These are phyloP conservation scores for Multifurca ochricompacta DNA, from an alignment of 768 basidiomycete species.

Conservation along the genomic window DNA sequence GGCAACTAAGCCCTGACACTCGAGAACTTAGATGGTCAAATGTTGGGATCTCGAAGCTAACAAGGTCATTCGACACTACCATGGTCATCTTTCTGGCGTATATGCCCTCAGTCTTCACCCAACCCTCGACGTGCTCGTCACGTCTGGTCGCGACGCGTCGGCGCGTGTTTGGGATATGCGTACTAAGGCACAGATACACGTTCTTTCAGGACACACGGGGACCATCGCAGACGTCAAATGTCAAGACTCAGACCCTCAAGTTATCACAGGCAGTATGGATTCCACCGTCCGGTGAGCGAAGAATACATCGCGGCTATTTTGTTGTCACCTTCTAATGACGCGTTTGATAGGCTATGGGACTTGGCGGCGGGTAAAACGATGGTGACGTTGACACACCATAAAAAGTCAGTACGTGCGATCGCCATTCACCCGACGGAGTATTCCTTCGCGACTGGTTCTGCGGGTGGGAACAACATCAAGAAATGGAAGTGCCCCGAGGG, in stretches of 20 bases:
- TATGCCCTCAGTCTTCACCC: conserved; percentile 90
- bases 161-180: conserved; percentile 99
- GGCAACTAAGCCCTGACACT: background rate
- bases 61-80: conserved; percentile 98
- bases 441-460: conserved; percentile 90
- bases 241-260: conserved; percentile 95
- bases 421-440: conserved; percentile 96
- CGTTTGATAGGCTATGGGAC: conserved; percentile 73
- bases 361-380: conserved; percentile 96
- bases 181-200: conserved; percentile 92
- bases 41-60: conserved; percentile 99
- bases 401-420: conserved; percentile 91
- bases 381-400: conserved; percentile 97
- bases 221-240: conserved; percentile 95
- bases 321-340: conserved; percentile 1
- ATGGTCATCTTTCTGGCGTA: conserved; percentile 97
- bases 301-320: background rate
- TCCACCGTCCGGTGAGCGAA: conserved; percentile 74
- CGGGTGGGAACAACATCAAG: conserved; percentile 99
- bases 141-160: conserved; percentile 91
- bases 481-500: conserved; percentile 99
- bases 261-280: conserved; percentile 98
- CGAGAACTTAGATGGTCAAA: conserved; percentile 80
- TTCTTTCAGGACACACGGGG: conserved; percentile 86
- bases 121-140: conserved; percentile 91